Conservation (phyloP, 106 monocot species). For the Phalaenopsis equestris region DNA sequence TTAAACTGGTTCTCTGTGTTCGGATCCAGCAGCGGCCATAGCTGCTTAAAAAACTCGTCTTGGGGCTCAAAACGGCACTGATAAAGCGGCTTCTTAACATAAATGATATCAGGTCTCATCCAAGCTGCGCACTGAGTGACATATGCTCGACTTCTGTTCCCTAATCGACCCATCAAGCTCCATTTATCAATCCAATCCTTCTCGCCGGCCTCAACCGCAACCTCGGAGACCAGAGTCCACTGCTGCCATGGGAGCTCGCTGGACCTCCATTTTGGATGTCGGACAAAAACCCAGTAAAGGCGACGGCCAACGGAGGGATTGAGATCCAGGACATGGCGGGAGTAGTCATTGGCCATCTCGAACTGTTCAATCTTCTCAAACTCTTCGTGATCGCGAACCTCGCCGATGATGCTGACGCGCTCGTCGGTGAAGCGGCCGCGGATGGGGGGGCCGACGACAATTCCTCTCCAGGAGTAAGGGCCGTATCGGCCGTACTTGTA, state of each 20-base stretch:
- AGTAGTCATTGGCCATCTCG: slow-evolving; percentile 65
- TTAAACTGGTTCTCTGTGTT: slow-evolving; percentile 50
- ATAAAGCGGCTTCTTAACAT: slow-evolving; percentile 79
- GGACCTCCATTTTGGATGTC: slow-evolving; percentile 76
- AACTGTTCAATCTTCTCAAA: slow-evolving; percentile 78
- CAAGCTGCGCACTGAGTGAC: slow-evolving; percentile 92
- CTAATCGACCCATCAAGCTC: slow-evolving; percentile 81
- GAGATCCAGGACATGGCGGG: slow-evolving; percentile 31
- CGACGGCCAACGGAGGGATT: slow-evolving; percentile 35
- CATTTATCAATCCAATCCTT: slow-evolving; percentile 78
- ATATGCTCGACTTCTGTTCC: slow-evolving; percentile 50
- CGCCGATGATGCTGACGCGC: slow-evolving; percentile 53
- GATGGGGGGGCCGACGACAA: slow-evolving; percentile 87
- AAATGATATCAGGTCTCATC: slow-evolving; percentile 84
- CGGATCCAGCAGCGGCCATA: slow-evolving; percentile 76
- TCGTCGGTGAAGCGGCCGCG: slow-evolving; percentile 93
- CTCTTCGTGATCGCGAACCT: slow-evolving; percentile 72
- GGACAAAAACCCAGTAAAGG: slow-evolving; percentile 89
- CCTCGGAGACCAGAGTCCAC: slow-evolving; percentile 85
- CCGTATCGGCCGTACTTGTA: slow-evolving; percentile 91
- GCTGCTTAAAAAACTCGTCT: slow-evolving; percentile 61
- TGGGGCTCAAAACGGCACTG: slow-evolving; percentile 94
- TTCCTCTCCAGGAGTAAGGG: slow-evolving; percentile 87
- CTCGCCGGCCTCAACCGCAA: slow-evolving; percentile 44
- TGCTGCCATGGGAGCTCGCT: slow-evolving; percentile 73